These are phyloP conservation scores for Neckera pumila DNA, from an alignment of 225 moss, liverwort and hornwort genomes.

Conservation along the genomic window DNA sequence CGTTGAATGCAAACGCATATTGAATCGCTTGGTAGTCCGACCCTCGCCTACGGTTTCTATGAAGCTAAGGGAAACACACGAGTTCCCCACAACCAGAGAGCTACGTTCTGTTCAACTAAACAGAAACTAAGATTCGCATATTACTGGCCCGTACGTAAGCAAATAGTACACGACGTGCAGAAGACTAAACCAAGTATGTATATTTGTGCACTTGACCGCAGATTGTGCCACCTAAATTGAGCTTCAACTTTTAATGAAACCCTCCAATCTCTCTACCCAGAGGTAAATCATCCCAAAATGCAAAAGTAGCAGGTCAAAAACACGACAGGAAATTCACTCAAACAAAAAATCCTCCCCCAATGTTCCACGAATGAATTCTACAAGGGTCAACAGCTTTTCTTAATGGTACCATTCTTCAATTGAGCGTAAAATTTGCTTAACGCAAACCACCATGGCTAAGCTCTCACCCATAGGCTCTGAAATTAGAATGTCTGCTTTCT, in stretches of 20 bases:
- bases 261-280: background rate
- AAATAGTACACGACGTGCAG: background rate
- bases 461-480: slow-evolving; percentile 80
- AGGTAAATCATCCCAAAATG: background rate
- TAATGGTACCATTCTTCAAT: background rate
- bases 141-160: background rate
- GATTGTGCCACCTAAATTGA: background rate
- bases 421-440: background rate
- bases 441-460: slow-evolving; percentile 19
- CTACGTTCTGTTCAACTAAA: background rate
- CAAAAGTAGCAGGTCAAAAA: background rate
- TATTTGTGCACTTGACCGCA: background rate
- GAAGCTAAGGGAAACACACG: background rate
- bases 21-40: background rate
- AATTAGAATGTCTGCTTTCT: slow-evolving; percentile 67
- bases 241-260: background rate
- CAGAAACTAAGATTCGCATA: background rate
- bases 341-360: background rate
- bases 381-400: background rate
- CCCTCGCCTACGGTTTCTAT: background rate
- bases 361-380: background rate
- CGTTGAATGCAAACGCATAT: background rate
- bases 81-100: background rate
- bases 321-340: background rate
- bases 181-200: background rate